Percentiles rank a stretch among this genome's conserved stretches.
Evolutionary conservation across 306 rosid genomes (phyloP).

Genomic region (Trifolium dubium): DNA sequence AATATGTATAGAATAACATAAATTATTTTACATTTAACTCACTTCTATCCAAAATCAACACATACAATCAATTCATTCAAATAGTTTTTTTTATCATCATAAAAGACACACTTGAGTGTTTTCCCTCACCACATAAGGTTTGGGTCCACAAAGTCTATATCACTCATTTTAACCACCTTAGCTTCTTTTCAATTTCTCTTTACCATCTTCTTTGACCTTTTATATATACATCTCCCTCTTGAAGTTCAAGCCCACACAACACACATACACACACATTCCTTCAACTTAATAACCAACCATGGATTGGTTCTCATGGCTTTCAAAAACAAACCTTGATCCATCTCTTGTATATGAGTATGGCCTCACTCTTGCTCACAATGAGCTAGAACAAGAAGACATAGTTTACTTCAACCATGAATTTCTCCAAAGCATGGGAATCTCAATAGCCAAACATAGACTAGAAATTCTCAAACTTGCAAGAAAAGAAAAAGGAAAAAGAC

Average conservation of each 20-base stretch:
- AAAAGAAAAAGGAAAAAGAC: constrained; percentile 51
- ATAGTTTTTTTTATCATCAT: no score
- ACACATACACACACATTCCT: constrained; percentile 36
- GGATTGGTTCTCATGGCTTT: constrained; percentile 98
- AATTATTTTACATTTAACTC: no score
- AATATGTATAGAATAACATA: no score
- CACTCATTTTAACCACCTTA: constrained; percentile 38
- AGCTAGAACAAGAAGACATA: constrained; percentile 89
- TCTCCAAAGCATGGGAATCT: constrained; percentile 94
- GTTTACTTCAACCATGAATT: constrained; percentile 91
- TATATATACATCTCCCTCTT: constrained; percentile 24
- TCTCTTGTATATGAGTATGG: constrained; percentile 84
- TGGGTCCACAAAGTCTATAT: constrained; percentile 36
- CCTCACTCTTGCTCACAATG: constrained; percentile 77
- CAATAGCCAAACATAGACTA: constrained; percentile 93
- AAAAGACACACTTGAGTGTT: not conserved
- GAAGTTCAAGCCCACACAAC: constrained; percentile 26
- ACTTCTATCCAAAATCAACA: no score
- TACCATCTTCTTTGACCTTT: constrained; percentile 26
- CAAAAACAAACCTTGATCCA: constrained; percentile 75
- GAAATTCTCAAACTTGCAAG: constrained; percentile 85
- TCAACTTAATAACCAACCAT: constrained; percentile 44
- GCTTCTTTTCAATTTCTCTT: constrained; percentile 42
- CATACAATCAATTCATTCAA: no score
- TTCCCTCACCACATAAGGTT: not conserved